Evolutionary conservation across 2,329 filamentous ascomycete genomes (phyloP), one percentile per base, ranked within the genome.

Genomic region (Aspergillus costaricaensis): DNA sequence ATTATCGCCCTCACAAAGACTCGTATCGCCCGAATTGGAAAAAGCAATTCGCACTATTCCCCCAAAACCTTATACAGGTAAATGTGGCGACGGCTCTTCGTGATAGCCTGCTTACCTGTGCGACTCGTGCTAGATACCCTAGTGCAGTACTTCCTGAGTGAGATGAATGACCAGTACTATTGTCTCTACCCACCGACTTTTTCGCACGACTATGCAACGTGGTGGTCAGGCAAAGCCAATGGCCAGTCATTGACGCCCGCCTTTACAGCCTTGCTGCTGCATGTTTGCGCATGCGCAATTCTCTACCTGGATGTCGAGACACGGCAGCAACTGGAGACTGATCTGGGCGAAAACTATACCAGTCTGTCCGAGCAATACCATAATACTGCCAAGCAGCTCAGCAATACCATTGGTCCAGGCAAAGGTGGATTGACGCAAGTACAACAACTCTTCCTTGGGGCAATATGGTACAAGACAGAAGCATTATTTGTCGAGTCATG

Each of bases 371-470:
- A 77, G 32, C 73, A 75, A 4, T 78, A 81, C 62, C 75, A 81
- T 38, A 62, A 67, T 44, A 75, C 79, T 6, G 80, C 80, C 9
- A 77, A 79, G 50, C 74, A 76, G 59, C 67, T 83, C 9, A 79
- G 77, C 58, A 67, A 70, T 36, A 78, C 72, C 21, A 80, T 83
- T 41, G 55, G 74, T 3, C 77, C 79, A 1, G 80, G 80, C 0
- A 76, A 76, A 54, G 79, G 79, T 1, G 77, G 80, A 3, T 66
- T 83, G 6, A 68, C 74, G 38, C 78, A 82, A 15, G 77, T 83
- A 1, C 81, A 83, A 65, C 81, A 83, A 64, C 70, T 81, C n/a
- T 82, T 83, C 57, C 62, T 83, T 3, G 79, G 76, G 21, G 76
- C 77, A 2, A 72, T 74, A 21, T 83, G 80, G 80, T 77, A 76